Percentiles rank a stretch among this genome's conserved stretches.
Evolutionary conservation across 2,329 filamentous ascomycete genomes (phyloP).

Genomic region (Endoconidiophora polonica): DNA sequence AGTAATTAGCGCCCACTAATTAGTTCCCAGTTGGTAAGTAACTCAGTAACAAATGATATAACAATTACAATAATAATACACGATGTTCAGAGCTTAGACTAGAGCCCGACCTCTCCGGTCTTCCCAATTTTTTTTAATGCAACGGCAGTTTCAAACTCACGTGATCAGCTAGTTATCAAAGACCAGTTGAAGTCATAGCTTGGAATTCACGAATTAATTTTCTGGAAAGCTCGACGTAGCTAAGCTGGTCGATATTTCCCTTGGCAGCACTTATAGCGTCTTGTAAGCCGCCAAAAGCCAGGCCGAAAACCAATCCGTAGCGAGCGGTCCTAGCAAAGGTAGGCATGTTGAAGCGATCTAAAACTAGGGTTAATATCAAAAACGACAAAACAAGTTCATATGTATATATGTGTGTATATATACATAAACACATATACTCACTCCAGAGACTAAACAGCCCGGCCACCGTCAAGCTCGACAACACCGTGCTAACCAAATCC

Average conservation of each 20-base stretch:
- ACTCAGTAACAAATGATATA: no score
- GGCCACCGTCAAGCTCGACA: constrained; percentile 70
- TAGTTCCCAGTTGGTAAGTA: no score
- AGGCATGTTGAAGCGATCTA: constrained; percentile 65
- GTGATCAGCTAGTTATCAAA: no score
- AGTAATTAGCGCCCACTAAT: no score
- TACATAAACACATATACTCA: constrained; percentile 27
- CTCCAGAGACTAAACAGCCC: constrained; percentile 78
- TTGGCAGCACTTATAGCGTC: constrained; percentile 53
- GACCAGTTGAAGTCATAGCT: no score
- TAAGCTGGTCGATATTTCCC: constrained; percentile 44
- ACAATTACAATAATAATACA: no score
- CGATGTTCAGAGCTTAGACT: no score
- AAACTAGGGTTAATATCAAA: neutral
- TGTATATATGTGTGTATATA: neutral
- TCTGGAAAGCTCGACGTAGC: constrained; percentile 43
- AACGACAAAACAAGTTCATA: neutral
- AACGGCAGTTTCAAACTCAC: no score
- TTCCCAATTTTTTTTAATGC: no score
- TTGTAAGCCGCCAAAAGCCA: constrained; percentile 67
- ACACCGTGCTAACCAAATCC: constrained; percentile 66
- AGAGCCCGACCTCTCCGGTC: no score
- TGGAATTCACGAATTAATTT: neutral
- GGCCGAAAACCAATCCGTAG: constrained; percentile 60
- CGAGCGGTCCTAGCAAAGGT: constrained; percentile 64